These are phyloP conservation scores for Camellia oleifera DNA, from an alignment of 179 eudicot genomes.

Conservation along the genomic window DNA sequence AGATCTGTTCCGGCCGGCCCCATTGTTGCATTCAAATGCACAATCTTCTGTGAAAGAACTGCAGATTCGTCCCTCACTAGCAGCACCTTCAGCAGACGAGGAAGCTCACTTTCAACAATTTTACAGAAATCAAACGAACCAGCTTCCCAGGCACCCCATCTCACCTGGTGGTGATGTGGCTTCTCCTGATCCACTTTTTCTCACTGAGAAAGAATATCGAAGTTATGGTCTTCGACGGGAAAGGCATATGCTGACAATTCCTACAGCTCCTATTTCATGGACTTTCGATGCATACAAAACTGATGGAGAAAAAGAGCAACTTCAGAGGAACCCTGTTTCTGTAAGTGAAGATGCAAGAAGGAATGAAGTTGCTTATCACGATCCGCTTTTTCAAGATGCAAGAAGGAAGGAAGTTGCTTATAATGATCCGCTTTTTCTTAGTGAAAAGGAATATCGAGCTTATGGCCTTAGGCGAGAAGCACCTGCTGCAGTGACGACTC, in stretches of 20 bases:
- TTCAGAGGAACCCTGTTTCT: slow-evolving; percentile 24
- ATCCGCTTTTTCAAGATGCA: slow-evolving; percentile 28
- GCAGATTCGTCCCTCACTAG: not conserved
- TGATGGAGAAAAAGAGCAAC: slow-evolving; percentile 27
- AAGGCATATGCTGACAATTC: slow-evolving; percentile 17
- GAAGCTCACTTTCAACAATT: slow-evolving; percentile 12
- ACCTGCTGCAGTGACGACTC: slow-evolving; percentile 18
- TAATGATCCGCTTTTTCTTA: slow-evolving; percentile 32
- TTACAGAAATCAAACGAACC: slow-evolving; percentile 12
- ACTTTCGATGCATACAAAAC: slow-evolving; percentile 23
- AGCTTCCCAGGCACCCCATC: slow-evolving; percentile 14
- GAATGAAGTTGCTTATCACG: slow-evolving; percentile 14
- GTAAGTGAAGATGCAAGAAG: slow-evolving; percentile 16
- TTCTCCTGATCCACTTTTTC: slow-evolving; percentile 31
- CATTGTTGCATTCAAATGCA: slow-evolving; percentile 25
- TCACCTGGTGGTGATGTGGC: not conserved
- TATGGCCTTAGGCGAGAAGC: slow-evolving; percentile 43
- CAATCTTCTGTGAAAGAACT: slow-evolving; percentile 25
- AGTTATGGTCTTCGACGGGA: slow-evolving; percentile 40
- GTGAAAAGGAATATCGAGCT: slow-evolving; percentile 55
- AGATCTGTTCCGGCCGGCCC: slow-evolving; percentile 44
- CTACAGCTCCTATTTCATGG: slow-evolving; percentile 12
- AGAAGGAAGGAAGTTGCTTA: slow-evolving; percentile 15
- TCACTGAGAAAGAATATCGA: slow-evolving; percentile 53
- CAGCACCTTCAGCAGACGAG: not conserved